phyloP scores from a whole-genome alignment of 2,329 filamentous ascomycete species.

The Lasiodiplodia hormozganensis region DNA sequence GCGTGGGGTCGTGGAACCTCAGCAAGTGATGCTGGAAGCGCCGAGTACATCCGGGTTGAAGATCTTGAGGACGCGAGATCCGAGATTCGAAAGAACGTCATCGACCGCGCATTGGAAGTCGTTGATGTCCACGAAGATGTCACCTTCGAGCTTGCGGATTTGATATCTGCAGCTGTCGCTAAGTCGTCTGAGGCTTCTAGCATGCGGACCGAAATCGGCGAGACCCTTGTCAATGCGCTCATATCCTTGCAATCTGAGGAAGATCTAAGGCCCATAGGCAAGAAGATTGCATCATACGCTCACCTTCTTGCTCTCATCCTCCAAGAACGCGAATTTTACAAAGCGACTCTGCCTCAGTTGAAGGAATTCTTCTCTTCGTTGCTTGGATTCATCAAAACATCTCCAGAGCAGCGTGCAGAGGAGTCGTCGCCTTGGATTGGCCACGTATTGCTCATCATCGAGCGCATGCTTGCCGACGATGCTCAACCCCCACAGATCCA shows the following conservation, averaged over 20 bases:
- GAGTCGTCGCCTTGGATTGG: conserved; percentile 92
- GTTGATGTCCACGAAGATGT: conserved; percentile 86
- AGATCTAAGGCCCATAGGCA: conserved; percentile 61
- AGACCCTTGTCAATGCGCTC: conserved; percentile 82
- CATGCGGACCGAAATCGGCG: conserved; percentile 75
- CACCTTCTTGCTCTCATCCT: conserved; percentile 89
- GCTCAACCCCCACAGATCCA: conserved; percentile 76
- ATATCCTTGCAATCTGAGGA: conserved; percentile 69
- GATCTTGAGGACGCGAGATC: conserved; percentile 79
- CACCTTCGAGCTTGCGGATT: conserved; percentile 88
- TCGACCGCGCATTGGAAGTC: conserved; percentile 89
- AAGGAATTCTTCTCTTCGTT: conserved; percentile 79
- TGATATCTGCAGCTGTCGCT: conserved; percentile 75
- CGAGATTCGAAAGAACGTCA: conserved; percentile 76
- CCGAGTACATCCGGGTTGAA: conserved; percentile 68
- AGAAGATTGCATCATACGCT: conserved; percentile 87
- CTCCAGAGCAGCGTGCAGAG: conserved; percentile 70
- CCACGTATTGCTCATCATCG: conserved; percentile 86
- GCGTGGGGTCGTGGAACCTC: conserved; percentile 6
- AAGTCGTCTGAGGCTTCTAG: conserved; percentile 66
- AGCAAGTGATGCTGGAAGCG: neutral
- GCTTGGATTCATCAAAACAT: conserved; percentile 78
- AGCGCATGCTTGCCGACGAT: conserved; percentile 89
- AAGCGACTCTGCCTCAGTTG: conserved; percentile 74
- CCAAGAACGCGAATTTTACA: conserved; percentile 82